Evolutionary conservation across 768 basidiomycete species (phyloP), one percentile per base, ranked within the genome.

Genomic region (Macrocybe gigantea): DNA sequence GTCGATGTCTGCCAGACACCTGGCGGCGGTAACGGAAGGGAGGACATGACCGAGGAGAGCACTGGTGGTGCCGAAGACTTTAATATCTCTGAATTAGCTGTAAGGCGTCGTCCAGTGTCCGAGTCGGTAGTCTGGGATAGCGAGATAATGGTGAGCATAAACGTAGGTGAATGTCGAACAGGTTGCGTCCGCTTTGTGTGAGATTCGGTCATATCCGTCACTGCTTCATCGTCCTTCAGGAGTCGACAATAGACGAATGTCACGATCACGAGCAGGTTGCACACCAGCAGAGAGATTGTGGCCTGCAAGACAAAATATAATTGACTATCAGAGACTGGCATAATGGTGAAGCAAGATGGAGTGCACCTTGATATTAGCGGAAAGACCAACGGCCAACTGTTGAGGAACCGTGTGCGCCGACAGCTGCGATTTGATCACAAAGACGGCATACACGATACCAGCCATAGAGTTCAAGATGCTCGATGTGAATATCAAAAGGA

Each of bases 211-310:
- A 22, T 22, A 4, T 22, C 22, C 22, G 22, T 22, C 4, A 4
- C 4, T 4, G 22, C 22, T 22, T 67, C 57, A 61, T 69, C 45
- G 11, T 46, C 30, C 13, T 50, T 39, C 30, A 49, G 36, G 6
- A 62, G 34, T 9, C 52, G 37, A n/a, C 61, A 54, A 45, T 63
- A 61, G 36, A 61, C 30, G 33, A 59, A 54, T 4, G 62, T 63
- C 38, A 42, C 53, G 14, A 62, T 44, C 33, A 62, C 53, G n/a
- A 60, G 50, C 2, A 63, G 38, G 22, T 62, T 59, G 44, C 57
- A 60, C 6, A 52, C 50, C 5, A 59, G 32, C n/a, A 60, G 15
- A 22, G 47, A 49, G 7, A 45, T 31, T 1, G 55, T 46, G 14
- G 52, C 34, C 61, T 62, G 46, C 22, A 34, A 22, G 7, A 8